Percentiles rank a stretch among this genome's conserved stretches.
phyloP scores from a whole-genome alignment of 2,329 filamentous ascomycete species.

The Aspergillus costaricaensis region DNA sequence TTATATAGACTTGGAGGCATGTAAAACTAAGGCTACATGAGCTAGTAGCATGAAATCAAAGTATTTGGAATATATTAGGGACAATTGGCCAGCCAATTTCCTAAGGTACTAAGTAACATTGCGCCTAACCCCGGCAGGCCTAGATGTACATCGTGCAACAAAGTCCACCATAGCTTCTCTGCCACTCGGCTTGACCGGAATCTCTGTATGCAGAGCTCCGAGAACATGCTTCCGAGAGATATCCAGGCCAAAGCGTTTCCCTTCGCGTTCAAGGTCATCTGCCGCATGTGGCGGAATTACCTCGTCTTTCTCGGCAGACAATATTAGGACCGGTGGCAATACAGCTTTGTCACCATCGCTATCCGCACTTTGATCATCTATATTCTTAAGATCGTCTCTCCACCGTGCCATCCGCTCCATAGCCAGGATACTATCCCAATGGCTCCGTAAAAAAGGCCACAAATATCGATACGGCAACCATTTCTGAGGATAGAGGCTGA shows the following conservation, averaged over 20 bases:
- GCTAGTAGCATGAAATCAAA: too few relatives aligned
- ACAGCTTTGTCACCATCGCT: not conserved
- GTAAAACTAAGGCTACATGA: too few relatives aligned
- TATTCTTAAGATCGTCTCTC: slow-evolving; percentile 9
- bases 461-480: slow-evolving; percentile 79
- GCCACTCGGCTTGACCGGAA: slow-evolving; percentile 47
- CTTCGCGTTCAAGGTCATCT: slow-evolving; percentile 36
- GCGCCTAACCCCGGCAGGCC: not conserved
- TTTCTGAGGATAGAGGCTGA: slow-evolving; percentile 72
- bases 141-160: slow-evolving; percentile 5
- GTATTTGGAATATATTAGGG: too few relatives aligned
- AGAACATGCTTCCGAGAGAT: slow-evolving; percentile 43
- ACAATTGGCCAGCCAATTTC: too few relatives aligned
- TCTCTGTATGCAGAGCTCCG: slow-evolving; percentile 55
- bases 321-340: slow-evolving; percentile 38
- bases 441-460: slow-evolving; percentile 69
- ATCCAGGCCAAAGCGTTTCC: slow-evolving; percentile 35
- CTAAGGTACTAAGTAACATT: too few relatives aligned
- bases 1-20: too few relatives aligned
- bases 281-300: slow-evolving; percentile 45
- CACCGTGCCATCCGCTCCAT: slow-evolving; percentile 41
- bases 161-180: slow-evolving; percentile 40
- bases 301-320: slow-evolving; percentile 48
- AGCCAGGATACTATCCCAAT: slow-evolving; percentile 52
- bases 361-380: not conserved